Base-by-base conservation (phyloP, 192 early-diverging fungal genomes). In the Ramicandelaber brevisporus region DNA sequence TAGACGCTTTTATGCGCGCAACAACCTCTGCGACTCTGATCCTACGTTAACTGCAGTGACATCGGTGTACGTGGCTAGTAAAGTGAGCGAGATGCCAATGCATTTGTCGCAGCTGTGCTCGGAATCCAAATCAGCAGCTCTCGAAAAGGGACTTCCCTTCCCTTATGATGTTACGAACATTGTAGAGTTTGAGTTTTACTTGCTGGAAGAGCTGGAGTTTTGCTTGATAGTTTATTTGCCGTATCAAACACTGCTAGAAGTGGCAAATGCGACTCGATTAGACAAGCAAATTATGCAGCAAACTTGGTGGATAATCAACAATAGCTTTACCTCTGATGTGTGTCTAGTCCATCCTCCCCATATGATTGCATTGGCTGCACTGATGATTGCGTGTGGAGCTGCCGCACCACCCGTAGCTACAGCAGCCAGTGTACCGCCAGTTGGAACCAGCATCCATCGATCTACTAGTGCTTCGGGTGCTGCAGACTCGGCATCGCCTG, bases 121-220 rank as follows among this genome's bases (percentile, higher is more conserved):
- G n/a, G n/a, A n/a, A n/a, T n/a, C 16, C 4, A 49, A 37, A 16
- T 11, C 26, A 17, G 19, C 48, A 7, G 27, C 22, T 26, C 23
- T 15, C 17, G 25, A 15, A 12, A 24, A 5, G 12, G 22, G 29
- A 17, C 14, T 37, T 12, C 29, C 27, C 17, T 34, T 34, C 12
- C 25, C 7, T 2, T 78, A 74, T 28, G 72, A 73, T 17, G 53
- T 53, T 23, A 47, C 41, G 19, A 61, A 65, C 26, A 56, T 83
- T 14, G 78, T 77, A 15, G 79, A 80, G 28, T 77, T 73, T 43
- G 79, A 83, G 38, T 83, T 76, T 41, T 73, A 78, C 35, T 41
- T 83, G n/a, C 27, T 83, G 11, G 79, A 83, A 39, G 76, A 76
- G 14, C 53, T 83, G 14, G 61, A 78, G 34, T 83, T 78, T 36